A percentile compares a stretch with the other conserved stretches of the same genome.
These are phyloP conservation scores for Prunella vulgaris DNA, from an alignment of 257 asterid species.

Conservation along the genomic window DNA sequence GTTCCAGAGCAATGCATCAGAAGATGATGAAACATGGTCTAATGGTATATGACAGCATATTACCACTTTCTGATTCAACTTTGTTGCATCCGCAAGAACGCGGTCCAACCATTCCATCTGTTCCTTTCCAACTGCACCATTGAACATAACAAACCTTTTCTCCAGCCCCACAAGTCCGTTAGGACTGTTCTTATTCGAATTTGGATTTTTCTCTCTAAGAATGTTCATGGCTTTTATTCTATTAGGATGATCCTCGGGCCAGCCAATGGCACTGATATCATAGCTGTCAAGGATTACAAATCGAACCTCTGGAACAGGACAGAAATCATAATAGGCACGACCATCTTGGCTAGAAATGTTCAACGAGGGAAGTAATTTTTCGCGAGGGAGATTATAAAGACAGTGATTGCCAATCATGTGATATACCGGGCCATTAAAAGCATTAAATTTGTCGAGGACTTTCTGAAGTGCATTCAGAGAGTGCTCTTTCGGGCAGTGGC, in stretches of 20 bases:
- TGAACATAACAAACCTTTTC: constrained; percentile 80
- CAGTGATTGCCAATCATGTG: constrained; percentile 98
- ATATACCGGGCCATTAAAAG: constrained; percentile 57
- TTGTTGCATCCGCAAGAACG: constrained; percentile 58
- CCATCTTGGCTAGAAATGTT: constrained; percentile 41
- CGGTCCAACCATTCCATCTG: constrained; percentile 81
- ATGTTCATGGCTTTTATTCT: constrained; percentile 47
- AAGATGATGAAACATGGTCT: constrained; percentile 49
- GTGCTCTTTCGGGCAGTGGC: constrained; percentile 75
- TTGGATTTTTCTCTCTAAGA: constrained; percentile 72
- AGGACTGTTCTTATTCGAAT: constrained; percentile 81
- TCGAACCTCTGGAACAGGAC: constrained; percentile 67
- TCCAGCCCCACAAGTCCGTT: constrained; percentile 63
- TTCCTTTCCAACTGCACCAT: constrained; percentile 79
- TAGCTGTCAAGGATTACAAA: constrained; percentile 82
- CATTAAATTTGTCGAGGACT: constrained; percentile 40
- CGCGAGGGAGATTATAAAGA: constrained; percentile 93
- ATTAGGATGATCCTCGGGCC: constrained; percentile 75
- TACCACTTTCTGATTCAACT: constrained; percentile 60
- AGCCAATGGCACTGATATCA: constrained; percentile 82
- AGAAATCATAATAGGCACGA: constrained; percentile 76
- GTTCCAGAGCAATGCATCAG: constrained; percentile 73
- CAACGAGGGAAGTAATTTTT: constrained; percentile 62
- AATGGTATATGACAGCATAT: constrained; percentile 78
- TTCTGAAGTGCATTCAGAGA: constrained; percentile 52